Percentiles rank a stretch among this genome's conserved stretches.
Evolutionary conservation across 306 rosid species (phyloP).

Genomic region (Abrus precatorius): DNA sequence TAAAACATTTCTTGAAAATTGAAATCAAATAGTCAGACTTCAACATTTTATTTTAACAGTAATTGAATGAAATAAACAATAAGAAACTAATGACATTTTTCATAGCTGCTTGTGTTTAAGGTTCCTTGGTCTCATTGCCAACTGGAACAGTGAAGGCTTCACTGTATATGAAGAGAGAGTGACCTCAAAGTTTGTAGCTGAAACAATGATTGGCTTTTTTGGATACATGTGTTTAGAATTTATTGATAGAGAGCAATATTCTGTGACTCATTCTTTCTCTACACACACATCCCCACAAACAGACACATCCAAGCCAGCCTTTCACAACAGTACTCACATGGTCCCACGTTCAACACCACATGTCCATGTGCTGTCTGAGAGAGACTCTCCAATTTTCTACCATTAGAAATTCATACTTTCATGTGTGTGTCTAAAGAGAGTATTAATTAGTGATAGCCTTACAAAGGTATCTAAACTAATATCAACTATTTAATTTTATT

Average conservation of each 20-base stretch:
- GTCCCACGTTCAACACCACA: constrained; percentile 65
- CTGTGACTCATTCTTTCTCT: constrained; percentile 52
- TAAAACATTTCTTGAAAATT: too few relatives aligned
- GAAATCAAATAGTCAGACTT: too few relatives aligned
- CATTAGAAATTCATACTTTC: neutral
- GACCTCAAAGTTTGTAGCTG: constrained; percentile 42
- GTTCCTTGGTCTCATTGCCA: constrained; percentile 27
- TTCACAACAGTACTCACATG: constrained; percentile 69
- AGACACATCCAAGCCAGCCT: constrained; percentile 57
- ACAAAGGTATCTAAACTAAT: neutral
- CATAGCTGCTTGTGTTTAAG: neutral
- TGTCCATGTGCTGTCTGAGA: constrained; percentile 78
- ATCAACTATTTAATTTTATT: neutral
- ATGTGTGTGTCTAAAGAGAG: too few relatives aligned
- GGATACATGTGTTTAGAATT: constrained; percentile 55
- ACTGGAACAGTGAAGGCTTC: constrained; percentile 46
- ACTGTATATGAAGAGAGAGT: constrained; percentile 53
- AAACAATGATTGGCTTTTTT: constrained; percentile 70
- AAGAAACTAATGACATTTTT: constrained; percentile 18
- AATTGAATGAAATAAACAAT: neutral
- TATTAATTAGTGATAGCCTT: too few relatives aligned
- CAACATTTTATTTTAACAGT: neutral
- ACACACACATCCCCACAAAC: constrained; percentile 27
- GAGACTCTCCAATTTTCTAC: constrained; percentile 63
- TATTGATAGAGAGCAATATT: constrained; percentile 54